Conservation (phyloP, 345 rosid species). For the Capsella bursapastoris region DNA sequence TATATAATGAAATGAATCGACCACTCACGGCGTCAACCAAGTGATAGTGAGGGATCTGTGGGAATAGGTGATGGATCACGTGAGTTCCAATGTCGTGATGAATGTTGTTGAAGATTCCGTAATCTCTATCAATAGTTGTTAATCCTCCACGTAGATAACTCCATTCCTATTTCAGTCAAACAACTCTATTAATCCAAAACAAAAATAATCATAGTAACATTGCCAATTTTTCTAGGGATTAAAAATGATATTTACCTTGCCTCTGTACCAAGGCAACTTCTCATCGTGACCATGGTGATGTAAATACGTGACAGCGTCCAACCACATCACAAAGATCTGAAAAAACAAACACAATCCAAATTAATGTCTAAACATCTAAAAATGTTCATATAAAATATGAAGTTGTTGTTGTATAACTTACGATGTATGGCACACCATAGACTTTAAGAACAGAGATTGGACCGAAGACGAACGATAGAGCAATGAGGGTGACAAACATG, state of each 20-base stretch:
- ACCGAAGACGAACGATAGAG: slow-evolving; percentile 52
- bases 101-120: slow-evolving; percentile 73
- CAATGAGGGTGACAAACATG: slow-evolving; percentile 56
- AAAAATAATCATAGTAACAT: background rate
- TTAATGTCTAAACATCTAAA: background rate
- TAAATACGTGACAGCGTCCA: slow-evolving; percentile 84
- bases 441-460: slow-evolving; percentile 55
- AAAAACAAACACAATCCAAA: background rate
- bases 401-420: slow-evolving; percentile 17
- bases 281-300: slow-evolving; percentile 86
- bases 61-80: slow-evolving; percentile 92
- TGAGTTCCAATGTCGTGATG: slow-evolving; percentile 96
- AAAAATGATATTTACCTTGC: slow-evolving; percentile 58
- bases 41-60: slow-evolving; percentile 93
- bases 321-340: slow-evolving; percentile 83
- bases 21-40: slow-evolving; percentile 70
- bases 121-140: slow-evolving; percentile 84
- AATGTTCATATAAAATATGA: background rate
- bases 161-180: slow-evolving; percentile 67
- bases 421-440: slow-evolving; percentile 80
- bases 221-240: background rate
- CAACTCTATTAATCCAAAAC: background rate
- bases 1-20: background rate
- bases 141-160: slow-evolving; percentile 88
- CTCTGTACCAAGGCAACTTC: slow-evolving; percentile 94